Conservation (phyloP, 345 rosid species). For the Viola odorata region DNA sequence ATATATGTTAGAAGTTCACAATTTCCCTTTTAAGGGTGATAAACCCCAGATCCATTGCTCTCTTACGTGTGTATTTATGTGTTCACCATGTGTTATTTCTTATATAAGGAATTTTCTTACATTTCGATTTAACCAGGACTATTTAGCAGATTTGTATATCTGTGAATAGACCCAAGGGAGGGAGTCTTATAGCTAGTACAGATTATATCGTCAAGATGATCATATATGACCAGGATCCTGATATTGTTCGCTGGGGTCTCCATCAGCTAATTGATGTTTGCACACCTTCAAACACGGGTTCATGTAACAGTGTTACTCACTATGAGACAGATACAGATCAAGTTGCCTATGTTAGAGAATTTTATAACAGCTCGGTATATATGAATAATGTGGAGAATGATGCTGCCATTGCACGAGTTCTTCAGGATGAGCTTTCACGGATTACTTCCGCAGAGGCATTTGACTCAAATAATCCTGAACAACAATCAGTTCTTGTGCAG, state of each 20-base stretch:
- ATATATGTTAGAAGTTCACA: no score
- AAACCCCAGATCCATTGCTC: no score
- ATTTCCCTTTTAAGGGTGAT: no score
- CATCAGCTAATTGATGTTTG: constrained; percentile 50
- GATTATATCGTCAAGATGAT: constrained; percentile 22
- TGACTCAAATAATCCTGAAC: constrained; percentile 25
- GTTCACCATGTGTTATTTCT: no score
- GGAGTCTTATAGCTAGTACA: no score
- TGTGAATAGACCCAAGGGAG: no score
- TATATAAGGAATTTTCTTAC: no score
- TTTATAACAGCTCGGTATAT: constrained; percentile 33
- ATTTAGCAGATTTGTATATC: no score
- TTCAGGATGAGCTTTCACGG: constrained; percentile 72
- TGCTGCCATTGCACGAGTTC: constrained; percentile 64
- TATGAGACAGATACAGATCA: constrained; percentile 38
- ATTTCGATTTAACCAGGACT: no score
- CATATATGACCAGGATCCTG: constrained; percentile 48
- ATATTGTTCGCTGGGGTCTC: constrained; percentile 79
- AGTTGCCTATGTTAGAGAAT: constrained; percentile 53
- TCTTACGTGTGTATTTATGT: no score
- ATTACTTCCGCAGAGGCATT: constrained; percentile 52
- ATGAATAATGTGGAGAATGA: constrained; percentile 51
- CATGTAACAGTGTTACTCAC: constrained; percentile 39
- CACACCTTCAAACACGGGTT: constrained; percentile 48
- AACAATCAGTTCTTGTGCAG: constrained; percentile 53